phyloP scores from a whole-genome alignment of 164 flowering plant species.

The Vitis rupestris region DNA sequence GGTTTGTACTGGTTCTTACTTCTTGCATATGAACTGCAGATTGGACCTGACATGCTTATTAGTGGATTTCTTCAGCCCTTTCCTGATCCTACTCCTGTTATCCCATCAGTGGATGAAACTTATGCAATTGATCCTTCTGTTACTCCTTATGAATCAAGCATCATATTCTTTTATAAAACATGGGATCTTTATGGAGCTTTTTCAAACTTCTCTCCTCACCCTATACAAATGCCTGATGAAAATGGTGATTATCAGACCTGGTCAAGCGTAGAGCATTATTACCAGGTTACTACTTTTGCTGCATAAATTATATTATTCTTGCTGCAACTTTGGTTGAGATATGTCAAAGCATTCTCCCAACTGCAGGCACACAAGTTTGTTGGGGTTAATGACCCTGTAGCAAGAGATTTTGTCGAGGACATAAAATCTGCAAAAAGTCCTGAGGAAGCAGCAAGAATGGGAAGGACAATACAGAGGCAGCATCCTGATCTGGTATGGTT shows the following conservation, averaged over 20 bases:
- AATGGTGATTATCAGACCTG: constrained; percentile 62
- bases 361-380: constrained; percentile 57
- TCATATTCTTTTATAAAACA: constrained; percentile 89
- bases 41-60: constrained; percentile 94
- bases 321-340: not conserved
- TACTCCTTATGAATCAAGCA: constrained; percentile 64
- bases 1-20: not conserved
- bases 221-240: constrained; percentile 69
- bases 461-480: constrained; percentile 69
- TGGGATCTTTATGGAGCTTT: constrained; percentile 98
- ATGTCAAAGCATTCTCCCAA: not conserved
- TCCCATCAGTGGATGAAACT: constrained; percentile 80
- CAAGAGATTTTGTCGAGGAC: constrained; percentile 50
- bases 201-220: constrained; percentile 92
- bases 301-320: not conserved
- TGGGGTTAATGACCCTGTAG: constrained; percentile 58
- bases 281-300: constrained; percentile 58
- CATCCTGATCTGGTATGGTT: constrained; percentile 67
- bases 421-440: constrained; percentile 82
- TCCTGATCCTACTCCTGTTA: constrained; percentile 75
- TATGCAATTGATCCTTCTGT: constrained; percentile 75
- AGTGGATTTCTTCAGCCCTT: constrained; percentile 97
- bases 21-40: constrained; percentile 34
- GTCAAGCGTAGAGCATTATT: constrained; percentile 91
- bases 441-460: constrained; percentile 95